Evolutionary conservation across 1,284 basidiomycete genomes (phyloP), one percentile per base, ranked within the genome.

Genomic region (Heterobasidion occidentale): DNA sequence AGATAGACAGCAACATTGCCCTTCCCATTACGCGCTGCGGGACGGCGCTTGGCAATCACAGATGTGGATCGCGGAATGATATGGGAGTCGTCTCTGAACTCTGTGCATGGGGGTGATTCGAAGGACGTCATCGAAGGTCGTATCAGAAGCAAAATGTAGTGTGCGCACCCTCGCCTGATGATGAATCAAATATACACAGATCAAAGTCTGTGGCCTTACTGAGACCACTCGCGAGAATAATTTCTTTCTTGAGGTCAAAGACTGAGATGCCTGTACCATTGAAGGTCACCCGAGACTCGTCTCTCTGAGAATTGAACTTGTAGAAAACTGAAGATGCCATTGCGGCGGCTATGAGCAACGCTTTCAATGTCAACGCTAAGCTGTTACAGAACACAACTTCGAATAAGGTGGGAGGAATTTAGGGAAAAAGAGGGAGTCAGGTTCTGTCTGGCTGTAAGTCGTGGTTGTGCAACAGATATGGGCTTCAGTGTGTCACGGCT

Each of bases 251-350:
- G 71, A 99, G 79, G 73, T 99, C 97, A 80, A 98, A 99, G 62
- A 99, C 93, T 66, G 94, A 95, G 69, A 99, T 98, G 62, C 94
- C 93, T 61, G 96, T 98, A 66, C 96, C 96, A 70, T 99, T 96
- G 76, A 99, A 98, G 58, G 92, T 90, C 72, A 98, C 87, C 69
- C 94, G 82, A 60, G 93, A 94, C 74, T 98, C 94, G 74, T 94
- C 89, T 77, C 83, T 91, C 70, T 94, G 90, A 61, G 94, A 95
- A 71, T 88, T 92, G 87, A 98, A 99, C 74, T 91, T 92, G 84
- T 98, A 99, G 77, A 97, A 98, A 67, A 99, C 94, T 71, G 89
- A 93, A 66, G 92, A 94, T 67, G 89, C 81, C 93, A 95, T 96
- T 27, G 27, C 27, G 27, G 27, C 27, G 27, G 27, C 27, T 27